These are phyloP conservation scores for Beauveria medogensis DNA, from an alignment of 2,329 filamentous ascomycete species.

Conservation along the genomic window DNA sequence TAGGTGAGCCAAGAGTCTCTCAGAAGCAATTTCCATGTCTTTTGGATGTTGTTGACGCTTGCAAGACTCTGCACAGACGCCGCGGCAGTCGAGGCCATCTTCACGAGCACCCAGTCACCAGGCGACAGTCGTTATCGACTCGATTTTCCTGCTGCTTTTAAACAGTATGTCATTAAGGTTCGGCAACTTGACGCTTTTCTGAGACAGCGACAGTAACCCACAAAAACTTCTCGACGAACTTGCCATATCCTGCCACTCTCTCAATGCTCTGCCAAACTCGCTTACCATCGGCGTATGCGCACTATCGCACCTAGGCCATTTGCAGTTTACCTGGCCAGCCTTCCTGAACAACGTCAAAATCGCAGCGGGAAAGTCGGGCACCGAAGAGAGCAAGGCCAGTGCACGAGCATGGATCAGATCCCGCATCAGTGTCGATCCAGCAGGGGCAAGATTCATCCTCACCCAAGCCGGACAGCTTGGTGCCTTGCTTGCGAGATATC, in stretches of 20 bases:
- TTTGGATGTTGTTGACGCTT: not conserved
- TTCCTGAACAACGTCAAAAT: slow-evolving; percentile 8
- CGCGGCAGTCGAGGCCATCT: not conserved
- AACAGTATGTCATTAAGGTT: not conserved
- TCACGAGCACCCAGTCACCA: not conserved
- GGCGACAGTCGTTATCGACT: not conserved
- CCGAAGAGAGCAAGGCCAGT: slow-evolving; percentile 2
- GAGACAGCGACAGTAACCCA: not conserved
- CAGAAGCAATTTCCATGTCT: too few species aligned
- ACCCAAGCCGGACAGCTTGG: not conserved
- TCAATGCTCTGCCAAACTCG: not conserved
- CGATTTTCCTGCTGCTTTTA: not conserved
- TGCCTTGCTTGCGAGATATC: slow-evolving; percentile 3
- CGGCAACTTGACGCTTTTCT: not conserved
- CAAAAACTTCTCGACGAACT: slow-evolving; percentile 9
- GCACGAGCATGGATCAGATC: not conserved
- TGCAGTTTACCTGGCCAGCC: slow-evolving; percentile 10
- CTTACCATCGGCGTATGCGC: not conserved
- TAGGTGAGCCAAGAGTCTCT: not conserved
- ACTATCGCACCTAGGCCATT: slow-evolving; percentile 4
- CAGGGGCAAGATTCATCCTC: slow-evolving; percentile 1
- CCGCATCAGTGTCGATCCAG: not conserved
- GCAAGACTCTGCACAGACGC: not conserved
- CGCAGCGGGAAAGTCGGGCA: slow-evolving; percentile 6
- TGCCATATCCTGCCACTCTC: not conserved